Evolutionary conservation across 768 basidiomycete species (phyloP), one percentile per base, ranked within the genome.

Genomic region (Hypholoma fasciculare): DNA sequence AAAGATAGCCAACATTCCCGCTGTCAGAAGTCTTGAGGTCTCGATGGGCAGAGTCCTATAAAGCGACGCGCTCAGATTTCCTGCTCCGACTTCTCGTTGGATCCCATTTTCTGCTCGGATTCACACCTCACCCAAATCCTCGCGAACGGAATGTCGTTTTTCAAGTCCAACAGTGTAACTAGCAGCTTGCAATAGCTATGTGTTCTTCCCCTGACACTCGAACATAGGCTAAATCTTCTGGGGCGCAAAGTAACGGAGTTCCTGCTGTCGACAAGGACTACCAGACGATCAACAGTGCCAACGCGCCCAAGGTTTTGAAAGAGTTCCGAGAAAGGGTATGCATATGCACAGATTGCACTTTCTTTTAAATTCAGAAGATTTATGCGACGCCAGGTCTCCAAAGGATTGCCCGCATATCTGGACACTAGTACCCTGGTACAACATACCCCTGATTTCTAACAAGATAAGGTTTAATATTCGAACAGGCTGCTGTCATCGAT

Each of bases 401-500:
- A 74, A 63, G 80, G 80, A 6, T 49, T 68, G 20, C 65, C 72
- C 12, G 61, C 78, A 8, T 67, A 63, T 14, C 51, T 76, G 17
- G 75, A 79, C 57, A 66, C 76, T 3, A 74, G 76, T 17, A 71
- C 78, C 9, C 46, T 85, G 36, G 85, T 83, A 61, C 64, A 79
- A 20, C 34, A 26, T 54, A n/a, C 3, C 27, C 19, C 40, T 5
- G 43, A 17, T 8, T 59, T 40, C 12, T 34, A 1, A 26, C 26
- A 16, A 20, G 20, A 58, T 47, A n/a, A 43, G 30, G 36, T 14
- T 47, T 60, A 47, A 44, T 37, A 7, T 16, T 26, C 43, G 11
- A n/a, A 7, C 56, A 92, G 90, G 69, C 83, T 5, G 76, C 87
- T 3, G 71, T 84, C 7, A 70, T 89, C n/a, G 89, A 93, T 65